Conservation (phyloP, 805 yeast genomes). For the Pichia pseudocactophila region DNA sequence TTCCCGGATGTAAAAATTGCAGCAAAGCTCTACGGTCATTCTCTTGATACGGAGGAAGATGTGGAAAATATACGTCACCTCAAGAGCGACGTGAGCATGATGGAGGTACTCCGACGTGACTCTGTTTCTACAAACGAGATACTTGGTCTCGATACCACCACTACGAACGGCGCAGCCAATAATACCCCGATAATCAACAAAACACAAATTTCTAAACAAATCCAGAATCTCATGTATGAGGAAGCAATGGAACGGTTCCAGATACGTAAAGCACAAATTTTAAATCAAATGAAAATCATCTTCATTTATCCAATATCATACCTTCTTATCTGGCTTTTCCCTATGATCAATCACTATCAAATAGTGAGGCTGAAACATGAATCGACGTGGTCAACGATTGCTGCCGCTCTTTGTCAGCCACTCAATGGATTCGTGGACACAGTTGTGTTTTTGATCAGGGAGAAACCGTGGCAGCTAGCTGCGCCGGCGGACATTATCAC, state of each 20-base stretch:
- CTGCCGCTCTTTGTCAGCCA: conserved; percentile 74
- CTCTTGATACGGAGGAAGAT: conserved; percentile 21
- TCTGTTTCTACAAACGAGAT: background rate
- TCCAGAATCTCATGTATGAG: conserved; percentile 37
- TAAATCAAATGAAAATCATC: conserved; percentile 69
- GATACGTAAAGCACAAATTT: conserved; percentile 53
- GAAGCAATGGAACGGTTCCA: conserved; percentile 56
- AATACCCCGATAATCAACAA: background rate
- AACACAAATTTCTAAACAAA: conserved; percentile 22
- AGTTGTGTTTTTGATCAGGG: conserved; percentile 65
- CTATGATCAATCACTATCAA: conserved; percentile 52
- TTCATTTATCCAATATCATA: conserved; percentile 82
- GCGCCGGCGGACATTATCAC: conserved; percentile 12
- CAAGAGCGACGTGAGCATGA: conserved; percentile 9
- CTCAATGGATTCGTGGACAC: conserved; percentile 74
- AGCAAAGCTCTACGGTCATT: conserved; percentile 24
- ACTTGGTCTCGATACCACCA: background rate
- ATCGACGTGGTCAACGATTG: conserved; percentile 51
- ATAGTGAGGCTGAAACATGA: conserved; percentile 42
- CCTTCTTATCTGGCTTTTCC: conserved; percentile 73
- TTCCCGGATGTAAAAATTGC: conserved; percentile 26
- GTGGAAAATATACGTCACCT: conserved; percentile 20
- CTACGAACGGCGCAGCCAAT: background rate
- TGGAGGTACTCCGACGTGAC: background rate
- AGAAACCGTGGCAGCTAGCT: conserved; percentile 59